These are phyloP conservation scores for Lodderomyces metapsilosis DNA, from an alignment of 1,139 yeast genomes.

Conservation along the genomic window DNA sequence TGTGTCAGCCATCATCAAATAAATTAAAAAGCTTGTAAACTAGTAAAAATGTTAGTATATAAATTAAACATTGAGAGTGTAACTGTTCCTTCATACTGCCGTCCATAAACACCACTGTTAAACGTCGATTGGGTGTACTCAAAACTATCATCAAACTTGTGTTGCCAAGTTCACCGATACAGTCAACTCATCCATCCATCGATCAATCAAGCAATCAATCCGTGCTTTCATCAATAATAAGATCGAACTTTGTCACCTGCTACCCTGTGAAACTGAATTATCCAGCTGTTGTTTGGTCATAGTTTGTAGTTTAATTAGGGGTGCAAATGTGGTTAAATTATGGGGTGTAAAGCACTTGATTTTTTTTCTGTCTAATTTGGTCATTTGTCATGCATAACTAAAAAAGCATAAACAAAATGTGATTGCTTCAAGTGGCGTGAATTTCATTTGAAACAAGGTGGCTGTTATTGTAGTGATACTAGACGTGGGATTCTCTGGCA, in stretches of 20 bases:
- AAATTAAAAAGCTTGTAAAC: neutral
- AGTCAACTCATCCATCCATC: neutral
- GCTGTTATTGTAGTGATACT: no score
- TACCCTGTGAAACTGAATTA: no score
- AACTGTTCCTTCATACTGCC: neutral
- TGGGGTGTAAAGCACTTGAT: neutral
- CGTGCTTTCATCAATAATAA: no score
- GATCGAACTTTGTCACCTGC: no score
- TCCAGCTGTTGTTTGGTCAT: neutral
- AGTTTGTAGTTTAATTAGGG: neutral
- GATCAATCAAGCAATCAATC: neutral
- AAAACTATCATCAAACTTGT: neutral
- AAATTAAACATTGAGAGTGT: neutral
- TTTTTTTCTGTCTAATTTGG: neutral
- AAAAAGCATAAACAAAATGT: neutral
- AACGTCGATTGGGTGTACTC: no score
- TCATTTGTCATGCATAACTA: neutral
- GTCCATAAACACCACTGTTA: neutral
- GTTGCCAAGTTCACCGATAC: neutral
- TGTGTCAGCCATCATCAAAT: constrained; percentile 19
- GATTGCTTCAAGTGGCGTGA: no score
- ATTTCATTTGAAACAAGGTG: no score
- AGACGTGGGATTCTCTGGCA: no score
- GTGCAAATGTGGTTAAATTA: neutral
- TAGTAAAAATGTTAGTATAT: neutral